phyloP scores from a whole-genome alignment of 257 asterid species.

The Rhazya stricta region DNA sequence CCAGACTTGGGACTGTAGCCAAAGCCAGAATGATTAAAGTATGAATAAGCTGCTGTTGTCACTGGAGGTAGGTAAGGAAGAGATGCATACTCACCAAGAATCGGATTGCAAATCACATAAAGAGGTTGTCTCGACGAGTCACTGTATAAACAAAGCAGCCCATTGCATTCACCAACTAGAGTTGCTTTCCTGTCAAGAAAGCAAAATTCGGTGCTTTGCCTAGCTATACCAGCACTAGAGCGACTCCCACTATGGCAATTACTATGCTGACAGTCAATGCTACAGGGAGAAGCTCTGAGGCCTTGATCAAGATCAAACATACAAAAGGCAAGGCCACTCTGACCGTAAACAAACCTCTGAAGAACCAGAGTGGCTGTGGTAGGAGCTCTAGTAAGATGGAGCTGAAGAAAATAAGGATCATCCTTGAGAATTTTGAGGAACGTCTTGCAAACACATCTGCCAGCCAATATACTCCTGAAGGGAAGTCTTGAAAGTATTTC shows the following conservation, averaged over 20 bases:
- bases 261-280: constrained; percentile 22
- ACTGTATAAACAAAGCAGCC: constrained; percentile 41
- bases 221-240: constrained; percentile 13
- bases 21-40: constrained; percentile 31
- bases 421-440: constrained; percentile 35
- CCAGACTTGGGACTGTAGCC: constrained; percentile 39
- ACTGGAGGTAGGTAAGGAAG: constrained; percentile 17
- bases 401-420: constrained; percentile 42
- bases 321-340: constrained; percentile 30
- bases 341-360: constrained; percentile 15
- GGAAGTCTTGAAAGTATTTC: constrained; percentile 53
- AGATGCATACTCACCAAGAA: constrained; percentile 31
- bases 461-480: constrained; percentile 29
- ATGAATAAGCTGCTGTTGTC: constrained; percentile 19
- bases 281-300: constrained; percentile 28
- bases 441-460: constrained; percentile 34
- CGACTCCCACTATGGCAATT: neutral
- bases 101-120: constrained; percentile 45
- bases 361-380: constrained; percentile 33
- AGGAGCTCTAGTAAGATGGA: constrained; percentile 37
- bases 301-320: constrained; percentile 33
- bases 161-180: constrained; percentile 49
- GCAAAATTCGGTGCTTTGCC: constrained; percentile 29
- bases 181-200: constrained; percentile 18
- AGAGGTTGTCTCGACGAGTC: constrained; percentile 17